A percentile compares a stretch with the other conserved stretches of the same genome.
Evolutionary conservation across 495 filamentous ascomycete species (phyloP).

Genomic region (Baudoinia panamericana): DNA sequence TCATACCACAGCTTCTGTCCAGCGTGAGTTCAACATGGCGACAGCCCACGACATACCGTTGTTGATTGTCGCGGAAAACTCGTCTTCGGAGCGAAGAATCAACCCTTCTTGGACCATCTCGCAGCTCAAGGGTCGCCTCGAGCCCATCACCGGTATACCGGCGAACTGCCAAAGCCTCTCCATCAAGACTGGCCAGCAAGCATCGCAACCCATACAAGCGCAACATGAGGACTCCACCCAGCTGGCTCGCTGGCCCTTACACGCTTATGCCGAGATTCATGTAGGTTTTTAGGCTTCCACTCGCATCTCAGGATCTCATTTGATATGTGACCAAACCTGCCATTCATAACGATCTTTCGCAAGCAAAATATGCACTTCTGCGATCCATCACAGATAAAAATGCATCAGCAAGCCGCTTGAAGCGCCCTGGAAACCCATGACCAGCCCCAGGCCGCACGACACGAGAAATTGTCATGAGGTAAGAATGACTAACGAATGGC

Average conservation of each 20-base stretch:
- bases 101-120: conserved; percentile 84
- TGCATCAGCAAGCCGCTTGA: too few species aligned
- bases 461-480: too few species aligned
- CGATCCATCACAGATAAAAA: too few species aligned
- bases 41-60: conserved; percentile 59
- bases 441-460: too few species aligned
- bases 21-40: conserved; percentile 12
- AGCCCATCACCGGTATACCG: conserved; percentile 86
- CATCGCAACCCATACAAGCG: conserved; percentile 45
- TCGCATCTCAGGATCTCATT: too few species aligned
- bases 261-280: conserved; percentile 61
- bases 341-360: too few species aligned
- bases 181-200: conserved; percentile 44
- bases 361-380: too few species aligned
- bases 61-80: conserved; percentile 63
- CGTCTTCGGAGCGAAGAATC: conserved; percentile 71
- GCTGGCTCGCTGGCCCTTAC: conserved; percentile 49
- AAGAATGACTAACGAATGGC: too few species aligned
- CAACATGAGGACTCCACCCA: conserved; percentile 53
- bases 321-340: too few species aligned
- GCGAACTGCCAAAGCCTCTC: conserved; percentile 62
- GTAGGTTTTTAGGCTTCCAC: conserved; percentile 38
- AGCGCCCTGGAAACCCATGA: too few species aligned
- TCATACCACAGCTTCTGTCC: too few species aligned
- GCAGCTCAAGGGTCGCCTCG: conserved; percentile 76